These are phyloP conservation scores for Leishmania turanica DNA, from an alignment of 208 protist species.

Conservation along the genomic window DNA sequence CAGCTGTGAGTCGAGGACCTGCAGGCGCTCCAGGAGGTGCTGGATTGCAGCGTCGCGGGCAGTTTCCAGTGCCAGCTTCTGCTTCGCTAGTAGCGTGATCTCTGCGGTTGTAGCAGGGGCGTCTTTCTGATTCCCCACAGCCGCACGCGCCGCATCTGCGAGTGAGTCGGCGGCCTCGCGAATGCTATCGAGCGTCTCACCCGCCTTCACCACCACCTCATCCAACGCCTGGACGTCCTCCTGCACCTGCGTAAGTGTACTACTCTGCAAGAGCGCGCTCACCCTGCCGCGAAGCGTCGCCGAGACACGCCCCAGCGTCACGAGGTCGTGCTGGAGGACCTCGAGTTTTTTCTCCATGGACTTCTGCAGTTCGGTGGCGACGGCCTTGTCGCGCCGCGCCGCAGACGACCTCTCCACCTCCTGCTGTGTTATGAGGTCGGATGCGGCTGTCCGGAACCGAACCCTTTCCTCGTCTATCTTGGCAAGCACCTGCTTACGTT, in stretches of 20 bases:
- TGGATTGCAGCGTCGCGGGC: not conserved
- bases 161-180: conserved; percentile 9
- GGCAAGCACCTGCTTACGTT: conserved; percentile 7
- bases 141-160: conserved; percentile 6
- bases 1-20: conserved; percentile 14
- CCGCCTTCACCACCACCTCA: conserved; percentile 7
- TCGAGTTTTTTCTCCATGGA: conserved; percentile 9
- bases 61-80: conserved; percentile 3
- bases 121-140: not conserved
- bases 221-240: conserved; percentile 5
- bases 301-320: conserved; percentile 3
- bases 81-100: not conserved
- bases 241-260: conserved; percentile 9
- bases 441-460: conserved; percentile 12
- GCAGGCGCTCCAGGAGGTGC: conserved; percentile 8
- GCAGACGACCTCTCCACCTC: conserved; percentile 8
- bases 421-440: conserved; percentile 16
- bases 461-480: conserved; percentile 7
- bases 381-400: conserved; percentile 7
- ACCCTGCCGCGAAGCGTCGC: conserved; percentile 1
- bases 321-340: conserved; percentile 8
- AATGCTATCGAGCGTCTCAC: conserved; percentile 15
- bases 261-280: not conserved
- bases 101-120: not conserved
- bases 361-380: conserved; percentile 12